Evolutionary conservation across 768 basidiomycete species (phyloP).

Genomic region (Boletus sp.): DNA sequence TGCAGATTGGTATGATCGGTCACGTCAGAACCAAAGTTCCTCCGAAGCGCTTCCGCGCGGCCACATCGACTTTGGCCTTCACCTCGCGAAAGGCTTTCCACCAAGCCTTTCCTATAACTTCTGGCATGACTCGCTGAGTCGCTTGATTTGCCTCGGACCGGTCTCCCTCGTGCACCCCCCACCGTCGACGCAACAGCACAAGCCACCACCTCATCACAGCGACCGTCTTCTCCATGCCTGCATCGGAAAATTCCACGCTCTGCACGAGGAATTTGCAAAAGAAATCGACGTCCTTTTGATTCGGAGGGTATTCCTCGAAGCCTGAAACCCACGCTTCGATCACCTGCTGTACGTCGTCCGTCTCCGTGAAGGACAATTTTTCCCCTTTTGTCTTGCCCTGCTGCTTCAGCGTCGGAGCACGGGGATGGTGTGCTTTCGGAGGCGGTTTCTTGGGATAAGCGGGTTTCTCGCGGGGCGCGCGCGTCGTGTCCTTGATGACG

Average conservation of each 20-base stretch:
- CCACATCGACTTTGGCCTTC: constrained; percentile 63
- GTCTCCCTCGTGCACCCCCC: constrained; percentile 53
- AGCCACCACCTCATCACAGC: constrained; percentile 83
- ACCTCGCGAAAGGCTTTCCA: constrained; percentile 77
- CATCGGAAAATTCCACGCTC: constrained; percentile 64
- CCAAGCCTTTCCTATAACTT: constrained; percentile 66
- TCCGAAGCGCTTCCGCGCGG: constrained; percentile 67
- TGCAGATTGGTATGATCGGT: constrained; percentile 8
- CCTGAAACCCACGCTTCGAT: constrained; percentile 76
- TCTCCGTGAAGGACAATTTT: constrained; percentile 59
- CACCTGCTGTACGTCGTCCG: constrained; percentile 68
- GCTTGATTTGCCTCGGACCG: constrained; percentile 33
- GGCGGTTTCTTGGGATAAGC: constrained; percentile 47
- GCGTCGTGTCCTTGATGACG: constrained; percentile 45
- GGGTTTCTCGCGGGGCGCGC: constrained; percentile 29
- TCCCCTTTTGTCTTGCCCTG: constrained; percentile 50
- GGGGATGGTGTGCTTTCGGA: constrained; percentile 52
- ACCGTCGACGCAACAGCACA: constrained; percentile 62
- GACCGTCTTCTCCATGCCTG: constrained; percentile 67
- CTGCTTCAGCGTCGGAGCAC: constrained; percentile 54
- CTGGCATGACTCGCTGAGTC: constrained; percentile 33
- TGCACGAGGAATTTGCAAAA: constrained; percentile 72
- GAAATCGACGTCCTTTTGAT: constrained; percentile 69
- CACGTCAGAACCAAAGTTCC: constrained; percentile 63
- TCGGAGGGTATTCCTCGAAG: constrained; percentile 62